Evolutionary conservation across 495 filamentous ascomycete species (phyloP), one percentile per base, ranked within the genome.

Genomic region (Neurospora sublineolata): DNA sequence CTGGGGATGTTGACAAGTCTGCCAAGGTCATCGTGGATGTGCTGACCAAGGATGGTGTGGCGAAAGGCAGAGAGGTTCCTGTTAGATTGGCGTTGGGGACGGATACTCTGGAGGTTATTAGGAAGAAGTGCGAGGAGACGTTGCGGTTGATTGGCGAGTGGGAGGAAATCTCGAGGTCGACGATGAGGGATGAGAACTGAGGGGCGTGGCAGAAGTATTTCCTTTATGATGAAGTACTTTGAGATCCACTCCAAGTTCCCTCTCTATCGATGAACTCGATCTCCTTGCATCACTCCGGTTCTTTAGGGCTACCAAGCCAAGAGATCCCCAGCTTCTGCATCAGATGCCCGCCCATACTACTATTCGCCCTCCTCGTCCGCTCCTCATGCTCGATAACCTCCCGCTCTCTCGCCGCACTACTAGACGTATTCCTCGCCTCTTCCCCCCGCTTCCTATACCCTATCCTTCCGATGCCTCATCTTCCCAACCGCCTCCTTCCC

Each of bases 391-490:
- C 79, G 58, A 86, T 69, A 1, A 84, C 33, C 70, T 81, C 78
- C 60, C 81, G 71, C 75, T 87, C 86, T 73, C 76, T 82, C 58
- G 81, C 76, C 37, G 86, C 86, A 71, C 84, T 87, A 80, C 84
- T 72, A 70, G 84, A 87, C 68, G 80, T 84, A 73, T 87, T 85
- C 38, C 70, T 76, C 42, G 37, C 79, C 44, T 81, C 84, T 71
- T 84, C 82, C 39, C 84, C 78, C 69, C 75, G 72, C 69, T 77
- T 77, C 69, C 78, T 74, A 27, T 76, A 79, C 64, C 73, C 75
- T 81, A 68, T 81, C 71, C 69, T 77, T 77, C 70, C 78, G 72
- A 40, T 77, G 73, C 27, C 73, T 73, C 38, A 79, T 67, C 71
- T 74, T 81, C 33, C 81, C 79, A 68, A 84, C 77, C 0, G 82